phyloP scores from a whole-genome alignment of 169 alveolate species.

The Plasmodium cynomolgi region DNA sequence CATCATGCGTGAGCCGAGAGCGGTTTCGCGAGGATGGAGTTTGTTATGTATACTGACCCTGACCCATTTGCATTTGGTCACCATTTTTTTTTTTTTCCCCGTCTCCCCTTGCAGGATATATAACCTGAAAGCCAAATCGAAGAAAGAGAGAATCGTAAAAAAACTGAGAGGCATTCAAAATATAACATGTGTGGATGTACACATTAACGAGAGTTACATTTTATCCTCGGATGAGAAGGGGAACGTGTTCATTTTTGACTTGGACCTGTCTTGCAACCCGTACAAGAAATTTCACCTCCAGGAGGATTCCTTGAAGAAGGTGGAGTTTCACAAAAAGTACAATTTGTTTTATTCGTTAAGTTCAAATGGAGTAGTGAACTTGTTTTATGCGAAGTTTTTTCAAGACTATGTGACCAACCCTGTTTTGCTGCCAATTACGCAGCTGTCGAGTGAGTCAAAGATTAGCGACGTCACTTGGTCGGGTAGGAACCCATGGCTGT shows the following conservation, averaged over 20 bases:
- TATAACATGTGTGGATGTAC: conserved; percentile 73
- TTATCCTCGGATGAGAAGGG: conserved; percentile 53
- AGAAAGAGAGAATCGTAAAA: conserved; percentile 49
- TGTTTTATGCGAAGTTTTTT: conserved; percentile 73
- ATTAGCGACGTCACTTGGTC: conserved; percentile 66
- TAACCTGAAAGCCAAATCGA: conserved; percentile 34
- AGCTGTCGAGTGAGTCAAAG: conserved; percentile 40
- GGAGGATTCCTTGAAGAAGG: conserved; percentile 48
- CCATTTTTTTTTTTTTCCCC: background rate
- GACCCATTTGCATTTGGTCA: background rate
- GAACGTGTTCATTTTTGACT: conserved; percentile 65
- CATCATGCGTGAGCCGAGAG: background rate
- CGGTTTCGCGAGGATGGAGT: background rate
- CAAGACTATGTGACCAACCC: conserved; percentile 74
- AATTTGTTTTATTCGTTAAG: conserved; percentile 70
- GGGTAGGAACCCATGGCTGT: conserved; percentile 65
- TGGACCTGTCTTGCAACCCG: conserved; percentile 64
- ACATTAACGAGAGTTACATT: conserved; percentile 56
- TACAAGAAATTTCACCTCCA: conserved; percentile 71
- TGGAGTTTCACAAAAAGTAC: conserved; percentile 50
- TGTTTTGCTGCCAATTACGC: conserved; percentile 67
- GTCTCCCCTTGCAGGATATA: conserved; percentile 18
- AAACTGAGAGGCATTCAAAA: conserved; percentile 60
- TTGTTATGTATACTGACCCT: background rate
- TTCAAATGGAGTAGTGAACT: conserved; percentile 63